phyloP scores from a whole-genome alignment of 2,329 filamentous ascomycete species.

The Verticillium nonalfalfae region DNA sequence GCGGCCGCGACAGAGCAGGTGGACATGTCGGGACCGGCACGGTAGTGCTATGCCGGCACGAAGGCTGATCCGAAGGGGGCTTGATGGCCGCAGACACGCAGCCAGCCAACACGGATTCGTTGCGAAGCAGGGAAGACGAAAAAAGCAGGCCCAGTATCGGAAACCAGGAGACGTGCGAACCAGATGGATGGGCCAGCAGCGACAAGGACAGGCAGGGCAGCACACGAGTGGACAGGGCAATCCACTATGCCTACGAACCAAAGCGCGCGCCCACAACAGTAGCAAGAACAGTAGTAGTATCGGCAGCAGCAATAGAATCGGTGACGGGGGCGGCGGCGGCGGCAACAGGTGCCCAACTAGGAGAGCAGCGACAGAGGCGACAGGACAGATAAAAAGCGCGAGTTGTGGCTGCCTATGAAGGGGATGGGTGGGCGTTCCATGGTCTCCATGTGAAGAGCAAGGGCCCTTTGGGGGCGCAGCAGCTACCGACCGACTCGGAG shows the following conservation, averaged over 20 bases:
- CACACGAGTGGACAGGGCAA: neutral
- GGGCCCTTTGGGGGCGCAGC: neutral
- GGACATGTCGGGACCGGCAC: neutral
- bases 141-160: neutral
- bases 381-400: neutral
- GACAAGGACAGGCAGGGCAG: neutral
- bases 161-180: neutral
- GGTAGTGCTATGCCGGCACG: neutral
- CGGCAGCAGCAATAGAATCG: neutral
- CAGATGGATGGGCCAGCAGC: neutral
- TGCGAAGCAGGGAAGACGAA: neutral
- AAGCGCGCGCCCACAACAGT: neutral
- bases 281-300: neutral
- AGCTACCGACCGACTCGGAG: neutral
- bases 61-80: neutral
- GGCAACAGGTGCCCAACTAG: neutral
- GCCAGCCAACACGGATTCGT: neutral
- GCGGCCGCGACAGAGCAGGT: neutral
- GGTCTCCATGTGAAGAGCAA: neutral
- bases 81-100: neutral
- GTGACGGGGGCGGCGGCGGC: neutral
- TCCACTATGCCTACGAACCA: neutral
- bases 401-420: neutral
- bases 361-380: neutral
- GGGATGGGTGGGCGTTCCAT: neutral